A percentile compares a stretch with the other conserved stretches of the same genome.
Evolutionary conservation across 2,329 filamentous ascomycete genomes (phyloP).

Genomic region (Sporothrix brasiliensis): DNA sequence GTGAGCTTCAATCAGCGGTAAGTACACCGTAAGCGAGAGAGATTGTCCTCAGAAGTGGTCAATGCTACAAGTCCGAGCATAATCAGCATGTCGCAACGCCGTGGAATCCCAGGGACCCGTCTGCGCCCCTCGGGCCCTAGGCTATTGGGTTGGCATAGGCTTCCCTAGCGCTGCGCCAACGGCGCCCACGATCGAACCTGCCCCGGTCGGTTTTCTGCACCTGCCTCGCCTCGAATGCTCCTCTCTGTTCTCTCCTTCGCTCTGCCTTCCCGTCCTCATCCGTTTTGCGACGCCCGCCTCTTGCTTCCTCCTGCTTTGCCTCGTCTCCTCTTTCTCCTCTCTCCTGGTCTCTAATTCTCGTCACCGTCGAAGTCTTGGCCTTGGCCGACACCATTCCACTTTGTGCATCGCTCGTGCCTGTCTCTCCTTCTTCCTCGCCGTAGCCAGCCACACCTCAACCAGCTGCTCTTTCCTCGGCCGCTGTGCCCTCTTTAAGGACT

Average conservation of each 20-base stretch:
- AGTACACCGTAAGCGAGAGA: neutral
- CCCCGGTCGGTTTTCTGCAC: conserved; percentile 4
- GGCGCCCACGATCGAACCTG: conserved; percentile 4
- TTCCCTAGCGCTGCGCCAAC: conserved; percentile 20
- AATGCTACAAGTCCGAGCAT: neutral
- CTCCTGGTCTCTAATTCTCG: neutral
- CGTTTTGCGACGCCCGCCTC: neutral
- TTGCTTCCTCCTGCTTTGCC: neutral
- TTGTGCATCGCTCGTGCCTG: conserved; percentile 16
- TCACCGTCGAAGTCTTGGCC: conserved; percentile 12
- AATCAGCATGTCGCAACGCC: neutral
- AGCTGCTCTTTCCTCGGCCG: neutral
- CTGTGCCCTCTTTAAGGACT: neutral
- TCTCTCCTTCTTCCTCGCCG: conserved; percentile 5
- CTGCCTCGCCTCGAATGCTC: conserved; percentile 17
- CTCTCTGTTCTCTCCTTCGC: neutral
- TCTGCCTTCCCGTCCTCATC: conserved; percentile 6
- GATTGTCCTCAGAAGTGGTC: neutral
- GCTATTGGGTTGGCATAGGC: neutral
- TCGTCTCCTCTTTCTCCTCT: neutral
- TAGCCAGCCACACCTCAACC: conserved; percentile 13
- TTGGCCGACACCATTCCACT: conserved; percentile 19
- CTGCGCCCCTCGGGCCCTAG: neutral
- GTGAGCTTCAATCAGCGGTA: neutral
- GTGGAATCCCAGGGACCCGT: conserved; percentile 5